A percentile compares a stretch with the other conserved stretches of the same genome.
These are phyloP conservation scores for Macrolepiota albuminosa DNA, from an alignment of 768 basidiomycete species.

Conservation along the genomic window DNA sequence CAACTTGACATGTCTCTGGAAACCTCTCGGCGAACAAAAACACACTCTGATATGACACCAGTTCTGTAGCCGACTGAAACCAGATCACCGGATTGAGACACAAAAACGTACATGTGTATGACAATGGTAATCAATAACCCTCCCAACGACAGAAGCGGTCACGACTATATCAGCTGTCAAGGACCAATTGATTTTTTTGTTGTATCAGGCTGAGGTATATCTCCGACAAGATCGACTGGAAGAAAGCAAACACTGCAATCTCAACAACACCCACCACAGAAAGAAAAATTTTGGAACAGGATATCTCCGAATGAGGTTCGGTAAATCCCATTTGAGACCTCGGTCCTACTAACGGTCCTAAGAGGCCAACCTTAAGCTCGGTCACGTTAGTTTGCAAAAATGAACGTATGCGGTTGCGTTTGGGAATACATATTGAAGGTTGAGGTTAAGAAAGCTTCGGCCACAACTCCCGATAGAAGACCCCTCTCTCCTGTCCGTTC, in stretches of 20 bases:
- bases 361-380: not conserved
- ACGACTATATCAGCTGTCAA: not conserved
- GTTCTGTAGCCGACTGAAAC: not conserved
- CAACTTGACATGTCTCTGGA: not conserved
- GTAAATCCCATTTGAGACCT: conserved; percentile 8
- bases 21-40: not conserved
- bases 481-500: conserved; percentile 6
- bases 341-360: not conserved
- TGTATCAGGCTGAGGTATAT: not conserved
- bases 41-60: not conserved
- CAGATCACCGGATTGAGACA: not conserved
- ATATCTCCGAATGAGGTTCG: conserved; percentile 1
- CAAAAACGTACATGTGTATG: not conserved
- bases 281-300: not conserved
- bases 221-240: conserved; percentile 5
- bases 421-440: conserved; percentile 9
- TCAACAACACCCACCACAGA: not conserved
- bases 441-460: conserved; percentile 11
- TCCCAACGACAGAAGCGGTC: not conserved
- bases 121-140: not conserved
- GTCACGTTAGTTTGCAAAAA: conserved; percentile 2
- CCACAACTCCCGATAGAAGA: not conserved
- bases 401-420: not conserved
- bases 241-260: not conserved
- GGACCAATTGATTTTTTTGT: not conserved